Evolutionary conservation across 495 filamentous ascomycete genomes (phyloP).

Genomic region (Penicillium goetzii): DNA sequence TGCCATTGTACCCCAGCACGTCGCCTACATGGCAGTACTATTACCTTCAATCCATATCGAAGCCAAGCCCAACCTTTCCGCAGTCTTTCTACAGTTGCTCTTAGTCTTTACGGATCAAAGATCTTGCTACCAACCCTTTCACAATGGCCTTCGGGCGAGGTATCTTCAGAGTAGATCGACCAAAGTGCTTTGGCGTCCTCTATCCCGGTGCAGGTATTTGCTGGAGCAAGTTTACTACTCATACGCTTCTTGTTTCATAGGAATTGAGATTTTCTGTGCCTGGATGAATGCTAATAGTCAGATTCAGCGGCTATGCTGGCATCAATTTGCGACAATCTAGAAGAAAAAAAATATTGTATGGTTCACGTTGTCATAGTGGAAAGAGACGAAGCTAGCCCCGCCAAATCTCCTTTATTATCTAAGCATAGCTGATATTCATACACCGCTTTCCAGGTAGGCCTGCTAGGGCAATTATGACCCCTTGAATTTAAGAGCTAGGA

Average conservation of each 20-base stretch:
- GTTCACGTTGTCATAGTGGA: neutral
- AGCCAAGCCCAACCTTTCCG: neutral
- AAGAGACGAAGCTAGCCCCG: neutral
- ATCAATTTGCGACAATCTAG: no score
- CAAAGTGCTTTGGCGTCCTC: neutral
- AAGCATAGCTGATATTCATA: neutral
- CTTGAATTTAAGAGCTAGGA: neutral
- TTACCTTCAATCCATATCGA: neutral
- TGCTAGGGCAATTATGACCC: neutral
- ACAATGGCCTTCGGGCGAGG: no score
- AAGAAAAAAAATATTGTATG: neutral
- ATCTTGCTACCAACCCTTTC: neutral
- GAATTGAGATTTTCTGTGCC: neutral
- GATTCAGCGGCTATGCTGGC: neutral
- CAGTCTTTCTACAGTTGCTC: neutral
- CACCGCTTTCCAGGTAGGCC: neutral
- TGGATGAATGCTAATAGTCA: neutral
- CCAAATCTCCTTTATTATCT: neutral
- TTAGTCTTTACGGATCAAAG: neutral
- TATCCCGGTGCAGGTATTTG: neutral
- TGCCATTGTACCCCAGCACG: neutral
- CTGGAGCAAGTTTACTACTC: neutral
- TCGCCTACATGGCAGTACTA: neutral
- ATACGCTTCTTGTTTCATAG: neutral
- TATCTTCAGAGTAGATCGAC: neutral